A percentile compares a stretch with the other conserved stretches of the same genome.
Evolutionary conservation across 805 yeast species (phyloP).

Genomic region (Saturnispora zaruensis): DNA sequence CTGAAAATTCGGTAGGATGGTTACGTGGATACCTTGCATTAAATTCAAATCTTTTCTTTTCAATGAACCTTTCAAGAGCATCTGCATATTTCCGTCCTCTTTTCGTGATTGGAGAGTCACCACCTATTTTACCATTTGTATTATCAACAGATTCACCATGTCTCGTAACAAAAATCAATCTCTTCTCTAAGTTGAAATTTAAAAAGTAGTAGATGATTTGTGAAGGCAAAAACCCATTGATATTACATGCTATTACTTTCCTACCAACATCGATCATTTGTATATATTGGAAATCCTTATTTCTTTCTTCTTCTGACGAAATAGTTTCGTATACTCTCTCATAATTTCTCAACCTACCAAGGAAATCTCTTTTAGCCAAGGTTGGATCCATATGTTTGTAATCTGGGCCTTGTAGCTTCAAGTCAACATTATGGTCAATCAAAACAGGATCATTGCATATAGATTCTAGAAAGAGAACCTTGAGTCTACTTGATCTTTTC

Average conservation of each 20-base stretch:
- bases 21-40: constrained; percentile 50
- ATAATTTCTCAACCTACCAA: constrained; percentile 72
- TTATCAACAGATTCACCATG: constrained; percentile 92
- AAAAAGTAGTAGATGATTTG: constrained; percentile 86
- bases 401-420: constrained; percentile 90
- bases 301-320: constrained; percentile 58
- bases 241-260: constrained; percentile 85
- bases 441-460: constrained; percentile 73
- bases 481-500: constrained; percentile 50
- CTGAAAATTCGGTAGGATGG: constrained; percentile 38
- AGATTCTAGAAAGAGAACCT: constrained; percentile 79
- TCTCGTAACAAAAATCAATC: constrained; percentile 91
- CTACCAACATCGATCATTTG: constrained; percentile 95
- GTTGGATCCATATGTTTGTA: constrained; percentile 80
- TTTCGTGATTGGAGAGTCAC: constrained; percentile 73
- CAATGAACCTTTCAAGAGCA: constrained; percentile 69
- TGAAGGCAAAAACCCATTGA: constrained; percentile 80
- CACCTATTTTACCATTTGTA: constrained; percentile 81
- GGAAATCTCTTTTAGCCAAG: constrained; percentile 70
- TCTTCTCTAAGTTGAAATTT: constrained; percentile 78
- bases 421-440: constrained; percentile 70
- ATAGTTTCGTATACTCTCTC: constrained; percentile 86
- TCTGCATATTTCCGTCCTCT: constrained; percentile 70
- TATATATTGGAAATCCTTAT: constrained; percentile 69
- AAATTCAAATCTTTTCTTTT: constrained; percentile 60